These are phyloP conservation scores for Cicer judaicum DNA, from an alignment of 306 rosid genomes.

Conservation along the genomic window DNA sequence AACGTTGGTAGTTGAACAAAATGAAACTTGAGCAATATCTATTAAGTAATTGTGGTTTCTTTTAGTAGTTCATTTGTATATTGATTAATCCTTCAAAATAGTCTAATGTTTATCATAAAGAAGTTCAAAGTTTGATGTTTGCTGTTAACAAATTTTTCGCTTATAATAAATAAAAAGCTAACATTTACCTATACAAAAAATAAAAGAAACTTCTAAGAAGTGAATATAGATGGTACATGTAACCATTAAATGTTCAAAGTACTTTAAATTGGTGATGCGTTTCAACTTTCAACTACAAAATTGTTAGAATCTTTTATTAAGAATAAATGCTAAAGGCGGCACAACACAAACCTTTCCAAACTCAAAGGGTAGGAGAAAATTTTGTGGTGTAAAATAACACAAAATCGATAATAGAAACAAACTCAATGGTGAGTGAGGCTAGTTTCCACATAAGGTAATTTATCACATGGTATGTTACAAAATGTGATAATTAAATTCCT, in stretches of 20 bases:
- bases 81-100: not conserved
- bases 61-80: conserved; percentile 5
- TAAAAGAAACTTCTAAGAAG: not conserved
- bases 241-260: conserved; percentile 36
- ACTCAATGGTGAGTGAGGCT: conserved; percentile 9
- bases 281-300: conserved; percentile 14
- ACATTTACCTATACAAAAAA: too few relatives aligned
- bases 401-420: conserved; percentile 26
- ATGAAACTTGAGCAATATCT: not conserved
- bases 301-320: conserved; percentile 28
- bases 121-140: too few relatives aligned
- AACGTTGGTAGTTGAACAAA: too few relatives aligned
- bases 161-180: too few relatives aligned
- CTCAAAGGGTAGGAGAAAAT: conserved; percentile 1
- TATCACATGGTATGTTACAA: conserved; percentile 49
- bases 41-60: not conserved
- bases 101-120: too few relatives aligned
- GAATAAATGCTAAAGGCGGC: conserved; percentile 52
- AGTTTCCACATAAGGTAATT: conserved; percentile 42
- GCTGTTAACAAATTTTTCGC: too few relatives aligned
- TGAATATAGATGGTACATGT: conserved; percentile 21
- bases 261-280: conserved; percentile 32
- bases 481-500: not conserved
- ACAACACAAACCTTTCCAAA: conserved; percentile 24
- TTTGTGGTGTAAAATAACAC: conserved; percentile 40